Conservation (phyloP, 1,284 basidiomycete species). For the Tilletiaria anomala region DNA sequence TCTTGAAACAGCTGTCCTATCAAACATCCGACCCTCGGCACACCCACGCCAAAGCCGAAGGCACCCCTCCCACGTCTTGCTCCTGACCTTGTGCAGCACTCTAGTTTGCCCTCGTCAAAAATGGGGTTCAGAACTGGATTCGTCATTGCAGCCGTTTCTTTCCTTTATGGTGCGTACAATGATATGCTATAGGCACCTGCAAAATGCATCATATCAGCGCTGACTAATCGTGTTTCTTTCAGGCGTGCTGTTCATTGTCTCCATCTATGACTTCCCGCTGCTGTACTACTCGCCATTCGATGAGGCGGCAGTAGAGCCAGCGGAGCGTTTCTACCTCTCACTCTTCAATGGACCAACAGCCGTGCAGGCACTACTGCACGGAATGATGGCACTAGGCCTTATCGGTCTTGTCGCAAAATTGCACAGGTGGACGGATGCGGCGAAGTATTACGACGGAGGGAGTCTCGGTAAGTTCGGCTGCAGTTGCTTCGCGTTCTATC, state of each 20-base stretch:
- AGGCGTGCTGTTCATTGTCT: conserved; percentile 32
- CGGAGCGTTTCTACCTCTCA: conserved; percentile 32
- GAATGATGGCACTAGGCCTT: conserved; percentile 31
- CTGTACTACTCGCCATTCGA: conserved; percentile 16
- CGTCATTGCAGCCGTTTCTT: conserved; percentile 28
- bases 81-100: no score
- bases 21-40: no score
- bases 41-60: no score
- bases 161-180: conserved; percentile 21
- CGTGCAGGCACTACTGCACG: conserved; percentile 29
- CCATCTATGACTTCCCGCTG: conserved; percentile 32
- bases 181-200: background rate
- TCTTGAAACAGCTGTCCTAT: no score
- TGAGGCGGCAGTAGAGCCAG: conserved; percentile 10
- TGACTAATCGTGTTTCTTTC: background rate
- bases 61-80: no score
- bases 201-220: background rate
- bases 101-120: no score
- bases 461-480: conserved; percentile 12
- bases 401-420: conserved; percentile 32
- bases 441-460: conserved; percentile 36
- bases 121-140: conserved; percentile 39
- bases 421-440: conserved; percentile 34
- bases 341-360: conserved; percentile 25
- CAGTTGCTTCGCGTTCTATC: background rate